phyloP scores from a whole-genome alignment of 768 basidiomycete species.

The Psilocybe tampanensis region DNA sequence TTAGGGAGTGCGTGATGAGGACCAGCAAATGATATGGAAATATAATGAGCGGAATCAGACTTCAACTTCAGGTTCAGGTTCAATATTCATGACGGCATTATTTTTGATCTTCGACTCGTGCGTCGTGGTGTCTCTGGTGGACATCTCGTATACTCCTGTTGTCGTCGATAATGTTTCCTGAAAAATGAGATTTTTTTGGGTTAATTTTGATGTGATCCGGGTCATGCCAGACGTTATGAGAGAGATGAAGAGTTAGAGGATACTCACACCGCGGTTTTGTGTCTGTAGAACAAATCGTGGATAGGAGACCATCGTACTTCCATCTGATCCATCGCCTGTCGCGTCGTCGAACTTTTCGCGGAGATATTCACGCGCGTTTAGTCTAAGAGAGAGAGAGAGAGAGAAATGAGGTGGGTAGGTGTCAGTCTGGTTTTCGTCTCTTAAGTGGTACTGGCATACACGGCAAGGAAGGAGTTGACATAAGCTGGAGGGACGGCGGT shows the following conservation, averaged over 20 bases:
- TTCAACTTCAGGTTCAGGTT: not conserved
- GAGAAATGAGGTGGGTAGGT: no score
- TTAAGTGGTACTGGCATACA: no score
- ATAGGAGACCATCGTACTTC: not conserved
- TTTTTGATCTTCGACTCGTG: not conserved
- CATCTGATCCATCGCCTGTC: not conserved
- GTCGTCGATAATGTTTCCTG: not conserved
- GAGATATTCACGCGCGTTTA: conserved; percentile 12
- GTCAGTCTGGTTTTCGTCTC: no score
- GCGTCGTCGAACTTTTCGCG: conserved; percentile 9
- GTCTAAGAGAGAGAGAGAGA: conserved; percentile 1
- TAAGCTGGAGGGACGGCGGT: conserved; percentile 5
- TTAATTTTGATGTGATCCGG: not conserved
- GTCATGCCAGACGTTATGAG: not conserved
- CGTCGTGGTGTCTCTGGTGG: not conserved
- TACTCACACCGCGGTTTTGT: not conserved
- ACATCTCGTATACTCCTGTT: not conserved
- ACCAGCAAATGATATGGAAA: no score
- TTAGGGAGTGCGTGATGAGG: no score
- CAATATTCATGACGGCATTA: not conserved
- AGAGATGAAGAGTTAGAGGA: not conserved
- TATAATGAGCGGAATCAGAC: not conserved
- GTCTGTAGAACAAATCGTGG: not conserved
- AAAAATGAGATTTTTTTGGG: not conserved
- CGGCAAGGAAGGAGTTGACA: conserved; percentile 14